These are phyloP conservation scores for Malus hybrid DNA, from an alignment of 331 rosid species.

Conservation along the genomic window DNA sequence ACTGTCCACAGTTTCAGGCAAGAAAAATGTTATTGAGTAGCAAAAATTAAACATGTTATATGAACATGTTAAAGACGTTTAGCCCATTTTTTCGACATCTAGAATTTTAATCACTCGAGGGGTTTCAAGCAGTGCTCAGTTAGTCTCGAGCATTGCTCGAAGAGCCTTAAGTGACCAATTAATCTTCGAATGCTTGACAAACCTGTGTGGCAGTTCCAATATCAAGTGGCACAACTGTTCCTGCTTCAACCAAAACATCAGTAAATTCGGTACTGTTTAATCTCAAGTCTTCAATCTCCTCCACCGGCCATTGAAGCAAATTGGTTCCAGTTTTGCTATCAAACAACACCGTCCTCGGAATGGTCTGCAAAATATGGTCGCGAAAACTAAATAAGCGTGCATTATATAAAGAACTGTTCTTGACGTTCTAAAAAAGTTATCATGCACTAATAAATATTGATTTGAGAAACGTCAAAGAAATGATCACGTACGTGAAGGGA, in stretches of 20 bases:
- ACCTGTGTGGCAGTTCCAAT: slow-evolving; percentile 74
- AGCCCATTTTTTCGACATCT: neutral
- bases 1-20: slow-evolving; percentile 19
- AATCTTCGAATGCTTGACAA: neutral
- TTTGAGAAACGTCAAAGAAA: too few relatives aligned
- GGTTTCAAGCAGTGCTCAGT: too few relatives aligned
- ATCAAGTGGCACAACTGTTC: slow-evolving; percentile 48
- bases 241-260: slow-evolving; percentile 44
- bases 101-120: neutral
- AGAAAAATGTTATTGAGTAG: neutral
- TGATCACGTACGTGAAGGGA: slow-evolving; percentile 54
- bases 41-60: neutral
- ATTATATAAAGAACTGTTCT: too few relatives aligned
- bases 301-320: slow-evolving; percentile 77
- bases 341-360: slow-evolving; percentile 70
- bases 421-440: too few relatives aligned
- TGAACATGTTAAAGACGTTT: neutral
- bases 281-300: slow-evolving; percentile 74
- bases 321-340: slow-evolving; percentile 57
- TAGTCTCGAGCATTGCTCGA: neutral
- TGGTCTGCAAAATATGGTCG: slow-evolving; percentile 26
- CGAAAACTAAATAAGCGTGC: too few relatives aligned
- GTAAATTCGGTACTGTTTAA: slow-evolving; percentile 35
- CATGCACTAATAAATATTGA: too few relatives aligned
- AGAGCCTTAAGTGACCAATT: neutral